phyloP scores from a whole-genome alignment of 495 filamentous ascomycete species.

The Penicillium riverlandense region DNA sequence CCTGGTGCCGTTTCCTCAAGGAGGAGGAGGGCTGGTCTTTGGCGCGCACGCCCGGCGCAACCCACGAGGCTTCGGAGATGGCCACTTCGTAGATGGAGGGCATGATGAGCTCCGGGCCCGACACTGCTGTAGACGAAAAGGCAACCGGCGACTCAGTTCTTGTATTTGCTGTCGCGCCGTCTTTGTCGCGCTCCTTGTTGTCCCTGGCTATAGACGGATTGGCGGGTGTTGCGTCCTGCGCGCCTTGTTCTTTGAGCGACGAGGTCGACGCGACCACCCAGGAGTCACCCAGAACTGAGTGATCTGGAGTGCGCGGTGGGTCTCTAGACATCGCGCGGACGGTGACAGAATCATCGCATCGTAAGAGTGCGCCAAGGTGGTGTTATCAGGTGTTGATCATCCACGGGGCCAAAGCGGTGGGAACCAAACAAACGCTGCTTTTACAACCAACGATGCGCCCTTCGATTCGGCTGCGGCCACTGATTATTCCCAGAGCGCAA shows the following conservation, averaged over 20 bases:
- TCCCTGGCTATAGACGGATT: slow-evolving; percentile 1
- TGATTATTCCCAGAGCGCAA: not conserved
- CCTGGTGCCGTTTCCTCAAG: slow-evolving; percentile 23
- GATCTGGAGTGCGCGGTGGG: slow-evolving; percentile 12
- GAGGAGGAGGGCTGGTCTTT: slow-evolving; percentile 4
- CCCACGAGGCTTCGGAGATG: slow-evolving; percentile 32
- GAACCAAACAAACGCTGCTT: slow-evolving; percentile 4
- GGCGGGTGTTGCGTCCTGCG: not conserved
- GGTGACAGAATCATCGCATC: too few species aligned
- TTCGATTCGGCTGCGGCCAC: slow-evolving; percentile 15
- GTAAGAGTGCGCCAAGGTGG: too few species aligned
- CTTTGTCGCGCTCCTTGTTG: slow-evolving; percentile 4
- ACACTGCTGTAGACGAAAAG: slow-evolving; percentile 18
- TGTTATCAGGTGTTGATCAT: too few species aligned
- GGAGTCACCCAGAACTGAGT: slow-evolving; percentile 28
- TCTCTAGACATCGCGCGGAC: slow-evolving; percentile 16
- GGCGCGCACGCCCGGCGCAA: slow-evolving; percentile 22
- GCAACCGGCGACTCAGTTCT: slow-evolving; percentile 19
- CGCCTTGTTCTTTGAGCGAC: slow-evolving; percentile 7
- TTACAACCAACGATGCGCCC: slow-evolving; percentile 20
- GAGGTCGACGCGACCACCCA: slow-evolving; percentile 29
- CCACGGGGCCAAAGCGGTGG: slow-evolving; percentile 17
- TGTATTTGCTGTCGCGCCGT: not conserved
- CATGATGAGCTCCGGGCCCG: slow-evolving; percentile 41
- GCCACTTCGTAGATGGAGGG: slow-evolving; percentile 35